Conservation (phyloP, 345 rosid genomes). For the Gossypium rotundifolium region DNA sequence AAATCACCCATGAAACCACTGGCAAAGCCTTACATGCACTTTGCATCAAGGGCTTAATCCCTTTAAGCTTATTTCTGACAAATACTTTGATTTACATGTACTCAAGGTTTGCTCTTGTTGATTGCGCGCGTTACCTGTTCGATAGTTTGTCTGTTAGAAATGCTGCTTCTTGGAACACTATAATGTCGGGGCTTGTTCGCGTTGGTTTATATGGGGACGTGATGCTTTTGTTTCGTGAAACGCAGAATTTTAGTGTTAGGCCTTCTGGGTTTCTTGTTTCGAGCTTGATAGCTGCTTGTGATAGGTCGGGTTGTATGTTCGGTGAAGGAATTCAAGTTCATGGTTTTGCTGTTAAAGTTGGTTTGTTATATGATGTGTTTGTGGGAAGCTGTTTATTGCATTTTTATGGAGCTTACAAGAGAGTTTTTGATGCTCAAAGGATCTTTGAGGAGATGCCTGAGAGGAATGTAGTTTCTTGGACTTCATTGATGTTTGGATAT, state of each 20-base stretch:
- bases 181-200: constrained; percentile 67
- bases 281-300: constrained; percentile 74
- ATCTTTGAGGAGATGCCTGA: constrained; percentile 79
- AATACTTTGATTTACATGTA: constrained; percentile 77
- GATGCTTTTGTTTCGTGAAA: constrained; percentile 35
- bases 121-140: constrained; percentile 57
- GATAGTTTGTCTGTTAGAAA: constrained; percentile 62
- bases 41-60: constrained; percentile 48
- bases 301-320: constrained; percentile 52
- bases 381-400: constrained; percentile 80
- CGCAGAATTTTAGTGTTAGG: constrained; percentile 35
- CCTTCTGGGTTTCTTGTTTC: constrained; percentile 60
- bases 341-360: constrained; percentile 45
- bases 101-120: constrained; percentile 38
- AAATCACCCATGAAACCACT: constrained; percentile 38
- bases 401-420: constrained; percentile 57
- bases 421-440: constrained; percentile 42
- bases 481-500: constrained; percentile 78
- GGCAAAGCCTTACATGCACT: constrained; percentile 77
- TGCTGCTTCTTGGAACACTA: constrained; percentile 77
- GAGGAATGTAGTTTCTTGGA: constrained; percentile 85
- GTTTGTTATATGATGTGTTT: constrained; percentile 60
- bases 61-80: constrained; percentile 33
- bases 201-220: constrained; percentile 41
- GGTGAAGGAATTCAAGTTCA: constrained; percentile 69